Base-by-base conservation (phyloP, 768 basidiomycete genomes). In the Pulveroboletus sp. region DNA sequence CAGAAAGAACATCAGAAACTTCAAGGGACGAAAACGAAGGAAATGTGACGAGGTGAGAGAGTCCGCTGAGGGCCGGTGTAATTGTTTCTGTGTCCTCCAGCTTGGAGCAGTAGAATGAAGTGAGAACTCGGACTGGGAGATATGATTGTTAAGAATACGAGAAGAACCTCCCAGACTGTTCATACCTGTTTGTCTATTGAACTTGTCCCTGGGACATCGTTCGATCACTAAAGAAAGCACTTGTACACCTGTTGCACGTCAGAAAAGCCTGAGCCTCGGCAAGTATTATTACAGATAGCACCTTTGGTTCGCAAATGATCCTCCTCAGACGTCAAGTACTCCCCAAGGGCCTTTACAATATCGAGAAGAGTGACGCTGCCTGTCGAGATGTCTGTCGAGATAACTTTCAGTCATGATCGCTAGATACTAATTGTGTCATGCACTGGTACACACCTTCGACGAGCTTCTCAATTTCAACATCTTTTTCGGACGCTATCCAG, bases 291-390 rank as follows among this genome's bases (percentile, higher is more conserved):
- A n/a, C 31, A 37, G 51, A 40, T 45, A n/a, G 39, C 50, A 91
- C 95, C 95, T 75, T 91, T 91, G 9, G 80, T 79, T 24, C 95
- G 78, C 11, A 87, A 67, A 5, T 75, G 72, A 57, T 86, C 89
- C 46, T 95, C 88, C 49, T 94, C 90, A 2, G 90, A 84, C 0
- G 90, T 94, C 13, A 99, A 73, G 60, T 88, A 93, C 56, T 90
- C 86, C 35, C 91, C 91, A 1, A 97, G 77, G 21, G 84, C 82
- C 62, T 90, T 93, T 31, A 98, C 90, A 19, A 98, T 70, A 52
- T 85, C 78, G 5, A 94, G 71, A 13, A 97, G 72, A 17, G 82
- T 78, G 9, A 79, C 67, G 19, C 74, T 66, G 17, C 82, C 82
- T 51, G 72, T 71, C 13, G 80, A 77, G 45, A 84, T 69, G 41